Base-by-base conservation (phyloP, 2,329 filamentous ascomycete species). In the Aureobasidium musti region DNA sequence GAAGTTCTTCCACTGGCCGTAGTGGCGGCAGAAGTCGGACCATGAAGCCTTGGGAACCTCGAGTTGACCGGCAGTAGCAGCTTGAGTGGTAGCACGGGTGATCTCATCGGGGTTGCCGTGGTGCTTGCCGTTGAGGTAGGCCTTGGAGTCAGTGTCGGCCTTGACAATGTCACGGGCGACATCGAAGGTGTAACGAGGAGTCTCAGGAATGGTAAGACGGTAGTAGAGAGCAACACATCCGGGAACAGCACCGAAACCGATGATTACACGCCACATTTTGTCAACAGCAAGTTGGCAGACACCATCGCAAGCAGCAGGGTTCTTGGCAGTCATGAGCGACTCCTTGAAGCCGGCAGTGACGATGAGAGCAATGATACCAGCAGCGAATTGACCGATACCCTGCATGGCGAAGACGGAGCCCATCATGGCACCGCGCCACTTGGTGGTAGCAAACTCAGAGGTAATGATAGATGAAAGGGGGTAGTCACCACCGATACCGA, bases 361-460 rank as follows among this genome's bases (percentile, higher is more conserved):
- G 72, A 93, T 90, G 54, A 95, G 81, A 76, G 91, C 89, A 69
- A 95, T 82, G 35, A 94, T 85, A 54, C 90, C 90, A 57, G 89
- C 91, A 30, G 82, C 82, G 65, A 95, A 87, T 77, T 95, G 91
- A 23, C 91, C 91, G 61, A 95, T 84, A 70, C 91, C 91, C 77
- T 96, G 91, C 90, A 93, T 94, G 71, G 91, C 90, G 73, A 95
- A 95, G 64, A 95, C 91, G 19, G 90, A 84, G 39, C 87, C 90
- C 88, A 96, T 93, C 89, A 95, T 95, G 70, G 90, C 90, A 71
- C 91, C 91, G 77, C 91, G 82, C 87, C 90, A 93, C 78, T 89
- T 92, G 63, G 91, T 94, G 4, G 89, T 93, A 13, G 91, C 90
- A 73, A 95, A 95, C 81, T 95, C 91, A 5, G 91, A 92, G 6